Conservation (phyloP, 1,284 basidiomycete species). For the Moesziomyces parantarcticus region DNA sequence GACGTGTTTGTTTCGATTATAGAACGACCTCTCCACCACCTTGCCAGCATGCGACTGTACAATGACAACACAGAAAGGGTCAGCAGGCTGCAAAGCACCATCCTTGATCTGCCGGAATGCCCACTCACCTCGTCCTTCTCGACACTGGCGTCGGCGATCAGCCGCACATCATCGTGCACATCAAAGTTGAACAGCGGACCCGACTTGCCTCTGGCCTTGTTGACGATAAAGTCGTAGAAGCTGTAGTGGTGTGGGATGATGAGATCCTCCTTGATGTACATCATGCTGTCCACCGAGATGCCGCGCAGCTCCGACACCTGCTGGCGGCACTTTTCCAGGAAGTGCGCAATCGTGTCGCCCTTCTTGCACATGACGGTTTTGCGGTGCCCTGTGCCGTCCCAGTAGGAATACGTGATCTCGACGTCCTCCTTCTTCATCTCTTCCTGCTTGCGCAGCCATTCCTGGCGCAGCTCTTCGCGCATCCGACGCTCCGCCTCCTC, state of each 20-base stretch:
- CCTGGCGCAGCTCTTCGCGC: conserved; percentile 85
- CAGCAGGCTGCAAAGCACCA: not conserved
- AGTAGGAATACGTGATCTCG: conserved; percentile 93
- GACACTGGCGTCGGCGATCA: conserved; percentile 92
- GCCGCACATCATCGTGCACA: conserved; percentile 95
- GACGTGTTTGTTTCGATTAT: conserved; percentile 95
- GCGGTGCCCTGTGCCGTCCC: conserved; percentile 97
- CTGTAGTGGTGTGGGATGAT: conserved; percentile 82
- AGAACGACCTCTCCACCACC: conserved; percentile 93
- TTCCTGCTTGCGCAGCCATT: conserved; percentile 91
- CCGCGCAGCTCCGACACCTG: conserved; percentile 92
- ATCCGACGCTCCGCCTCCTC: conserved; percentile 90
- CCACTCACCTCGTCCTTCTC: conserved; percentile 85
- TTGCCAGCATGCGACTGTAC: conserved; percentile 91
- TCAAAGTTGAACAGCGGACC: conserved; percentile 99
- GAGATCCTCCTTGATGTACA: conserved; percentile 84
- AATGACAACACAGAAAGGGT: not conserved
- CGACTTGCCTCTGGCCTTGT: conserved; percentile 97
- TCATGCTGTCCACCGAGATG: conserved; percentile 91
- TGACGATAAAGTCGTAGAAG: conserved; percentile 98
- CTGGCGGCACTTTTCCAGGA: conserved; percentile 90
- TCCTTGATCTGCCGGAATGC: not conserved
- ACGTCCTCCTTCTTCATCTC: conserved; percentile 87
- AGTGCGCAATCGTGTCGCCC: conserved; percentile 88
- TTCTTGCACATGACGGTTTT: conserved; percentile 97